phyloP scores from a whole-genome alignment of 169 alveolate species.

The Miamiensis avidus region DNA sequence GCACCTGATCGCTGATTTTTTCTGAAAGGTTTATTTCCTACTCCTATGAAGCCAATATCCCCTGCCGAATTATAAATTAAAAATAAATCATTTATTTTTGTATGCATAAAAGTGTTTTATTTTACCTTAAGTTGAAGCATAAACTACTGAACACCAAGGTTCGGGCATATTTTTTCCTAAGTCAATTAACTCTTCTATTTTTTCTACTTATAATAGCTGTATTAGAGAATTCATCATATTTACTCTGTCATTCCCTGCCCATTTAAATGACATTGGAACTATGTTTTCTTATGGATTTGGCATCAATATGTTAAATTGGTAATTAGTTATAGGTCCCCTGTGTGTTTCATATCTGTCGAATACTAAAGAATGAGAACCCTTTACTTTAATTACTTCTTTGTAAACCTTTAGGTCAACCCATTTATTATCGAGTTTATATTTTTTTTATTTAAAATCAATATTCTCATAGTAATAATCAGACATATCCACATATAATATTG shows the following conservation, averaged over 20 bases:
- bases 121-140: background rate
- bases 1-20: constrained; percentile 38
- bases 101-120: no score
- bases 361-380: background rate
- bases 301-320: background rate
- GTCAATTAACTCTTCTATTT: background rate
- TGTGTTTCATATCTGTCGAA: background rate
- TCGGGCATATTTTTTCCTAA: background rate
- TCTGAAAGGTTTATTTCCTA: constrained; percentile 59
- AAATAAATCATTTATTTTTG: no score
- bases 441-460: constrained; percentile 15
- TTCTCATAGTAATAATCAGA: constrained; percentile 57
- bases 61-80: constrained; percentile 6
- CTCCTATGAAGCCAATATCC: constrained; percentile 71
- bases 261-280: background rate
- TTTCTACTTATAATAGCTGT: background rate
- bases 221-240: no score
- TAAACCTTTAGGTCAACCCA: constrained; percentile 43
- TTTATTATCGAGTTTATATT: constrained; percentile 34
- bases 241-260: background rate
- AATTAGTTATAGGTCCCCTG: background rate
- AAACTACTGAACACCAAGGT: background rate
- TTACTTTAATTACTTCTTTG: constrained; percentile 46
- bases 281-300: background rate
- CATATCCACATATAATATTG: constrained; percentile 30